Evolutionary conservation across 208 protist genomes (phyloP).

Genomic region (Leishmania mexicana): DNA sequence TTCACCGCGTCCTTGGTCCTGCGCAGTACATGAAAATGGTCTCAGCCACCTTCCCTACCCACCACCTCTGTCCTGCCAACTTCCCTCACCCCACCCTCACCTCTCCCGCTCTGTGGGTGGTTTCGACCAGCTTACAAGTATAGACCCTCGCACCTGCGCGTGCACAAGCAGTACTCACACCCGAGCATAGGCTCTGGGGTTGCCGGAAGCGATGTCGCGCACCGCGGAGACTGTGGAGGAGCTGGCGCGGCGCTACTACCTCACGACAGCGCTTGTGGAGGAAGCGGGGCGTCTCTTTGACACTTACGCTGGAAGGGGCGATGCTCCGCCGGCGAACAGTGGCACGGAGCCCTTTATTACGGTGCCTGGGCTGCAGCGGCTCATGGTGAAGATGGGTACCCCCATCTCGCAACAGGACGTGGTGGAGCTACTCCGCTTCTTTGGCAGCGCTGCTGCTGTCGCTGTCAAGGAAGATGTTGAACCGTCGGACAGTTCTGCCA

Average conservation of each 20-base stretch:
- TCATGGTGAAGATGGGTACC: slow-evolving; percentile 47
- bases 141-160: not conserved
- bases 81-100: not conserved
- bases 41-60: not conserved
- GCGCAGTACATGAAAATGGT: not conserved
- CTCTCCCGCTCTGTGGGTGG: not conserved
- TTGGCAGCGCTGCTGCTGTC: slow-evolving; percentile 11
- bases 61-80: not conserved
- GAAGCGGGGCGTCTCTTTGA: slow-evolving; percentile 47
- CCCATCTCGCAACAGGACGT: slow-evolving; percentile 57
- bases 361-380: slow-evolving; percentile 46
- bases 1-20: not conserved
- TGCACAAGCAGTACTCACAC: not conserved
- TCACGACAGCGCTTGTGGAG: slow-evolving; percentile 36
- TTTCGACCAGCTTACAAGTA: not conserved
- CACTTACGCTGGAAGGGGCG: slow-evolving; percentile 12
- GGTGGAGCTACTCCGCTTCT: slow-evolving; percentile 41
- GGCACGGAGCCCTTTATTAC: slow-evolving; percentile 29
- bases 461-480: not conserved
- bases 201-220: not conserved
- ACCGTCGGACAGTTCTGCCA: not conserved
- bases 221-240: slow-evolving; percentile 18
- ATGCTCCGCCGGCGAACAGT: not conserved
- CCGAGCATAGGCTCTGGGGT: not conserved
- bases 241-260: slow-evolving; percentile 41